Evolutionary conservation across 2,329 filamentous ascomycete genomes (phyloP).

Genomic region (Geosmithia morbida): DNA sequence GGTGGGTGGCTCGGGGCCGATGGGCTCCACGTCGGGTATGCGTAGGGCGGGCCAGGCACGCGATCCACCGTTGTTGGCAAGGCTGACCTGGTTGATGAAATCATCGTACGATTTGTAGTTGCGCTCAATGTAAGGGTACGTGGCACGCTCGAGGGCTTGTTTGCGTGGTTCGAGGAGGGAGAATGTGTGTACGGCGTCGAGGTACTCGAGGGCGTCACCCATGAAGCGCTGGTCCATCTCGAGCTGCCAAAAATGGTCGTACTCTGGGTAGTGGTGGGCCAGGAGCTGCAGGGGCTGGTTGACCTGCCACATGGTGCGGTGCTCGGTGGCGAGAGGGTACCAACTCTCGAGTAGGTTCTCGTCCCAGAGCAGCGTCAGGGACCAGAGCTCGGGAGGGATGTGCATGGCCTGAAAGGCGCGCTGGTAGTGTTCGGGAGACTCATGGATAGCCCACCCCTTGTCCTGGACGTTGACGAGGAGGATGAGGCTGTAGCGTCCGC

Average conservation of each 20-base stretch:
- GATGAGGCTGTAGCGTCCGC: slow-evolving; percentile 49
- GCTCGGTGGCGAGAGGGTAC: slow-evolving; percentile 47
- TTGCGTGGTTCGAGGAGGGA: slow-evolving; percentile 38
- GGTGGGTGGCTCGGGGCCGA: slow-evolving; percentile 13
- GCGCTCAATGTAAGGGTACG: slow-evolving; percentile 37
- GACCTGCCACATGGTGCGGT: slow-evolving; percentile 14
- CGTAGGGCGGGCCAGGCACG: slow-evolving; percentile 15
- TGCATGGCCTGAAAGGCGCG: slow-evolving; percentile 25
- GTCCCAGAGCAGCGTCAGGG: slow-evolving; percentile 57
- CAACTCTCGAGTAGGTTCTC: slow-evolving; percentile 51
- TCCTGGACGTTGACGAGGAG: slow-evolving; percentile 49
- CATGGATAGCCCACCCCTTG: slow-evolving; percentile 38
- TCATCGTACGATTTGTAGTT: slow-evolving; percentile 32
- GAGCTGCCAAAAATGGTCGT: slow-evolving; percentile 20
- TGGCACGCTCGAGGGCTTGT: slow-evolving; percentile 42
- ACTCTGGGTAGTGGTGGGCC: slow-evolving; percentile 17
- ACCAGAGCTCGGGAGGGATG: slow-evolving; percentile 50
- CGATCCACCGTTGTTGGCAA: slow-evolving; percentile 11
- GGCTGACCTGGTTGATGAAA: slow-evolving; percentile 16
- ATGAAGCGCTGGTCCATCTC: slow-evolving; percentile 30
- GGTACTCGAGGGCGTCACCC: slow-evolving; percentile 14
- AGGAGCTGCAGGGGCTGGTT: slow-evolving; percentile 18
- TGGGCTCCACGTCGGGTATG: slow-evolving; percentile 12
- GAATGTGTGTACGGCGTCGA: slow-evolving; percentile 19
- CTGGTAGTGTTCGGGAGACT: slow-evolving; percentile 33